phyloP scores from a whole-genome alignment of 2,329 filamentous ascomycete genomes.

The Alternaria sp. region DNA sequence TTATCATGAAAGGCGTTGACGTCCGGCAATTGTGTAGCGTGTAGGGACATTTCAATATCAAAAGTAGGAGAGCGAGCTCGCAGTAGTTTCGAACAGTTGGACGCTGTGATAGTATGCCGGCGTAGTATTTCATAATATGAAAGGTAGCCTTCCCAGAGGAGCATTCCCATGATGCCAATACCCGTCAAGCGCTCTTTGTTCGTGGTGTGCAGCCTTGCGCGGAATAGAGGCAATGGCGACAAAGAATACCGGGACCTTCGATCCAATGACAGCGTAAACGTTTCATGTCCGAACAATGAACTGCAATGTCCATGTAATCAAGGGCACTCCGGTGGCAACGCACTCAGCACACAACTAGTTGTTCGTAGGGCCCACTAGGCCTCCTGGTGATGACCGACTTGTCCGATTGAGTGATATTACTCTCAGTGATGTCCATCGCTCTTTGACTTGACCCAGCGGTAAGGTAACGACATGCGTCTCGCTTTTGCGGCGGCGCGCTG shows the following conservation, averaged over 20 bases:
- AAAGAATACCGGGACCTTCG: neutral
- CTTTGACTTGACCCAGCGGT: conserved; percentile 23
- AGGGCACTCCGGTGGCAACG: neutral
- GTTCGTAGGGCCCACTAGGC: neutral
- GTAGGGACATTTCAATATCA: neutral
- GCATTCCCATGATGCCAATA: neutral
- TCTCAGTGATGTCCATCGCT: conserved; percentile 9
- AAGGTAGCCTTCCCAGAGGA: neutral
- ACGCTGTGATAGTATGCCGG: neutral
- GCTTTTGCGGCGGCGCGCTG: conserved; percentile 33
- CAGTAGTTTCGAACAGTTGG: neutral
- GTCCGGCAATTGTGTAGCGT: neutral
- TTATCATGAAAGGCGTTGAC: neutral
- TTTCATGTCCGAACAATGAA: neutral
- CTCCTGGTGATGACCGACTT: neutral
- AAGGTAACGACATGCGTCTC: conserved; percentile 38
- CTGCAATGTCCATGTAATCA: neutral
- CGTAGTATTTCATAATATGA: neutral
- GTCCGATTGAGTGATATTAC: neutral
- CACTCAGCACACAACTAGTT: neutral
- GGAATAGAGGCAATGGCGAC: neutral
- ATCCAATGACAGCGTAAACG: neutral
- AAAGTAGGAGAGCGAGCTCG: no score
- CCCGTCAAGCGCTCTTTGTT: neutral
- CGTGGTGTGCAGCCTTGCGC: neutral